Evolutionary conservation across 1,284 basidiomycete species (phyloP), one percentile per base, ranked within the genome.

Genomic region (Tetrapyrgos nigripes): DNA sequence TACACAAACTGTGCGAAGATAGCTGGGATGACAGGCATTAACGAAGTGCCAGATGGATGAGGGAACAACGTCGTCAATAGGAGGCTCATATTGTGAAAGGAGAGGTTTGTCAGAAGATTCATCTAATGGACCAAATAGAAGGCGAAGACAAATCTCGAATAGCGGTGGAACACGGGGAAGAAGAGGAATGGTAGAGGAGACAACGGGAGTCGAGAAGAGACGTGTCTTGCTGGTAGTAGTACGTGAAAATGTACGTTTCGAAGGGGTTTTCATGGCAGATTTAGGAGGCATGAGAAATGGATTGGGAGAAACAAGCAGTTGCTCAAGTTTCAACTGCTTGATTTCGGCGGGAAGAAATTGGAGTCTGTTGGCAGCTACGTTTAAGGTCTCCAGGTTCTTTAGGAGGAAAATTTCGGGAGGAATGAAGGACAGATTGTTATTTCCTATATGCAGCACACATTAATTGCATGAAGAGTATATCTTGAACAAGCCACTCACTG

Each of bases 261-360:
- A 58, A 57, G 35, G 17, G 55, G 58, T 54, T 62, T 54, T 27
- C 44, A 53, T 53, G 37, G 28, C 35, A 14, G 55, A 50, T 17
- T 56, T 57, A 5, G 79, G 76, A 2, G 76, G 77, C 17, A 64
- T 55, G 6, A 84, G 60, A 70, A 88, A 90, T 0, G 80, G 85
- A 61, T 92, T 92, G 0, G 83, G 83, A 33, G 81, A 70, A 2
- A 90, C 64, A 17, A 68, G 62, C 6, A 91, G 73, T 5, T 67
- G 72, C 10, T 73, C 66, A 1, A 89, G 76, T 10, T 69, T 76
- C 81, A 92, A 81, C 28, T 72, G 63, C 14, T 80, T 69, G 69
- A 93, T 81, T 66, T 92, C 89, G 3, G 86, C 80, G 11, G 91
- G 91, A 0, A 92, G 73, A 68, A 83, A 88, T 52, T 67, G 66